A percentile compares a stretch with the other conserved stretches of the same genome.
phyloP scores from a whole-genome alignment of 176 grass and related monocot species.

The Oropetium thomaeum region DNA sequence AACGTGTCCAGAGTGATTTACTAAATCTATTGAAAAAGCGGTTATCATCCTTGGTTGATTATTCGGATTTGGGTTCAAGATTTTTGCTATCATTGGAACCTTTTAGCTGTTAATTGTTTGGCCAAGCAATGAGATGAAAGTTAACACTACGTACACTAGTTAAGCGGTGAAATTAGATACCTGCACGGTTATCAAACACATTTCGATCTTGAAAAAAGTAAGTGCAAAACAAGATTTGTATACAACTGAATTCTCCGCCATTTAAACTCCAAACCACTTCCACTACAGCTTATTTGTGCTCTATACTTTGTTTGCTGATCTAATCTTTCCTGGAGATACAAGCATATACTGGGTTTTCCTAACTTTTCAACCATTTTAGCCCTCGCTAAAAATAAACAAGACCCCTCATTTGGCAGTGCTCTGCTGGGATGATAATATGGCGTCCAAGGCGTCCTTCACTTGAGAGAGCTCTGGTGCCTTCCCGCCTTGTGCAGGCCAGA shows the following conservation, averaged over 20 bases:
- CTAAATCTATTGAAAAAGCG: background rate
- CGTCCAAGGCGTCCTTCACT: conserved; percentile 86
- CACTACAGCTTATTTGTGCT: conserved; percentile 13
- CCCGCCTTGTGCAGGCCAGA: conserved; percentile 88
- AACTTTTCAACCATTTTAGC: background rate
- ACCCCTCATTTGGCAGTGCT: conserved; percentile 26
- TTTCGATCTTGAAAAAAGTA: conserved; percentile 24
- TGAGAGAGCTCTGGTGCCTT: conserved; percentile 80
- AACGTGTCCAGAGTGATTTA: background rate
- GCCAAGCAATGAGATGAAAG: background rate
- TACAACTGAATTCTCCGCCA: background rate
- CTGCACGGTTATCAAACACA: background rate
- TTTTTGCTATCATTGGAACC: background rate
- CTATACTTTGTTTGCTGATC: conserved; percentile 8
- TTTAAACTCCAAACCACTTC: background rate
- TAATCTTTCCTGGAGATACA: conserved; percentile 5
- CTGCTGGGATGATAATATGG: conserved; percentile 63
- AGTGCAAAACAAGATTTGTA: background rate
- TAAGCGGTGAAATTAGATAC: background rate
- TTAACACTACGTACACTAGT: background rate
- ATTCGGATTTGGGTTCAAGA: background rate
- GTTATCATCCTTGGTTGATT: background rate
- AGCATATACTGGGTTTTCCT: background rate
- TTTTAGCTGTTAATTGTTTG: background rate
- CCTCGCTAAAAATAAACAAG: conserved; percentile 13